Percentiles rank a stretch among this genome's conserved stretches.
phyloP scores from a whole-genome alignment of 2,329 filamentous ascomycete genomes.

The Pseudogymnoascus sp. region DNA sequence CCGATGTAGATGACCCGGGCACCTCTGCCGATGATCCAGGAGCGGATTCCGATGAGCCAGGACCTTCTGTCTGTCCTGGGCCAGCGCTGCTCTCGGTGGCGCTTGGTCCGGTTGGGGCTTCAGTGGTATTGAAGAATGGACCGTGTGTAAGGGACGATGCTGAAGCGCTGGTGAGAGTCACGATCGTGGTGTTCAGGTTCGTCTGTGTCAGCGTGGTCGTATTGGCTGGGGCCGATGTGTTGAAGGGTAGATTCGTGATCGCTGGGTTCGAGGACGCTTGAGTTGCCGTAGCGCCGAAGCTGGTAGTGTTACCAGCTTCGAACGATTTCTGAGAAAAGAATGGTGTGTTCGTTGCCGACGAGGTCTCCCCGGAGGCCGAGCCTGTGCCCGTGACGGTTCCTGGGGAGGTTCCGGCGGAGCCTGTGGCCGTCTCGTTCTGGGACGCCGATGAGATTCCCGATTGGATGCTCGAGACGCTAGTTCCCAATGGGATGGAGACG shows the following conservation, averaged over 20 bases:
- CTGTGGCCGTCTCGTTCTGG: neutral
- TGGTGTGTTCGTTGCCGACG: neutral
- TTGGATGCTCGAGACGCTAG: neutral
- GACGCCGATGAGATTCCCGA: neutral
- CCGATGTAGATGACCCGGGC: neutral
- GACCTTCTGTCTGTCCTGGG: neutral
- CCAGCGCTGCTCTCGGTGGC: neutral
- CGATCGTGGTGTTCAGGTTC: neutral
- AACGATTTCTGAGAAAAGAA: slow-evolving; percentile 4
- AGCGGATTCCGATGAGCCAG: neutral
- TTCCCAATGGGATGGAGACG: neutral
- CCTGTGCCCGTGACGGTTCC: neutral
- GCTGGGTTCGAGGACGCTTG: neutral
- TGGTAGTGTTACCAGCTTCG: slow-evolving; percentile 4
- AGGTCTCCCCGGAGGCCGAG: neutral
- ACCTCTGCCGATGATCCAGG: neutral
- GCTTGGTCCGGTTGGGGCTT: neutral
- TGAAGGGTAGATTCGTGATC: slow-evolving; percentile 1
- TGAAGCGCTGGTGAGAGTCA: neutral
- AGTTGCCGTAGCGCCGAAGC: neutral
- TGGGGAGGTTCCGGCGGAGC: neutral
- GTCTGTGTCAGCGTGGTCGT: neutral
- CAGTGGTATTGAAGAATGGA: slow-evolving; percentile 1
- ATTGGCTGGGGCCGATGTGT: neutral
- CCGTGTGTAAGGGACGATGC: neutral